Evolutionary conservation across 225 moss, liverwort and hornwort genomes (phyloP), one percentile per base, ranked within the genome.

Genomic region (Physcomitrium patens): DNA sequence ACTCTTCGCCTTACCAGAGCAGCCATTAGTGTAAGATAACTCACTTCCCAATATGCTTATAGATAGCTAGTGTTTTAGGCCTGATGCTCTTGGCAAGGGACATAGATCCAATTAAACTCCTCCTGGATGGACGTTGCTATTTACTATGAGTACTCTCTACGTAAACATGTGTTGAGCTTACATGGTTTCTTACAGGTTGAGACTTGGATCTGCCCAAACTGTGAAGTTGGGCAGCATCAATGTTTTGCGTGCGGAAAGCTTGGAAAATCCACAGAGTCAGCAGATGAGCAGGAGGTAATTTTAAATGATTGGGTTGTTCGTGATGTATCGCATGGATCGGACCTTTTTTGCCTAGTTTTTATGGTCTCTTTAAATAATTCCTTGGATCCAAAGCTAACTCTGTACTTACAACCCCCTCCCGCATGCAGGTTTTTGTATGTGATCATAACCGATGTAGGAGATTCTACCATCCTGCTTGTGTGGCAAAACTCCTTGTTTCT

Each of bases 1-100:
- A 83, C 88, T 60, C 88, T 88, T 74, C 76, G 83, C 49, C 86
- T 89, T 50, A 85, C 86, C 70, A 83, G 81, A 81, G 89, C 85
- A 60, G 89, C 85, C 67, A 81, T 89, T 47, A 85, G 82, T 61
- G 89, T 89, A 84, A 89, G 89, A 65, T 23, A 68, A 64, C 67
- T 63, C 61, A 26, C 24, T 70, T 49, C 56, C 43, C 51, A 49
- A 20, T 22, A 13, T 59, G 50, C 45, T 67, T 17, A 51, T 69
- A 27, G 26, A 37, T 7, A 37, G 7, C 31, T 37, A 37, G 61
- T 61, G 43, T 62, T 79, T 54, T 56, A 22, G 48, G 58, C 57
- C 62, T 72, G 20, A 49, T 54, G 20, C n/a, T 49, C 7, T 41
- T 26, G 54, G 19, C 52, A 52, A 54, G 42, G 47, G 28, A 46